Base-by-base conservation (phyloP, 2,329 filamentous ascomycete species). In the Diaporthe nobilis region DNA sequence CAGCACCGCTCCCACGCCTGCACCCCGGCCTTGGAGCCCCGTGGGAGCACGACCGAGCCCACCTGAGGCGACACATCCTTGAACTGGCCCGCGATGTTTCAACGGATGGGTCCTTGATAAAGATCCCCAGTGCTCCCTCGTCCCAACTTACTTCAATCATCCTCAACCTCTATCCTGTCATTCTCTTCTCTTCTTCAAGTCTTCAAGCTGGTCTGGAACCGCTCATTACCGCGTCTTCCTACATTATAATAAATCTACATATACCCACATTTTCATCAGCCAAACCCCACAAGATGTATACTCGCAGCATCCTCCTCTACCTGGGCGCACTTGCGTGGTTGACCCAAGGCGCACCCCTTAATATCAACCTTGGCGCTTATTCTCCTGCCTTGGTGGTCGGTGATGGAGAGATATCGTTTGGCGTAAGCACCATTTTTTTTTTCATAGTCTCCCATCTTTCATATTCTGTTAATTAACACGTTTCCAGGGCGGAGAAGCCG, bases 341-440 rank as follows among this genome's bases (percentile, higher is more conserved):
- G 34, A 81, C 84, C 79, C 79, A 82, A 73, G 84, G 85, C 73
- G 81, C 86, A 60, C 86, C 86, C 42, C 85, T 88, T 63, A 88
- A 88, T 84, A 88, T 88, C 85, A 88, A 88, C 82, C 83, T 88
- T 71, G 87, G 86, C 70, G 86, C 87, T 44, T 88, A 88, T 80
- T 88, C 86, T 53, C 87, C 86, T 67, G 87, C 87, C 78, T 79
- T 88, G 83, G 87, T 88, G 82, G 86, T 88, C 82, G 87, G 87
- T 86, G 87, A 88, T 84, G 86, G 87, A 81, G 86, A 86, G 80
- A 49, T 49, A 20, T 22, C 17, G 8, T 49, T 49, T 17, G 44
- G 44, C 44, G 44, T 47, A 47, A 47, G 44, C 17, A 47, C 3
- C 17, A 20, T 47, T 20, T 7, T 22, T 47, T 47, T 2, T 47